Base-by-base conservation (phyloP, 2,329 filamentous ascomycete genomes). In the Calonectria hawksworthii region DNA sequence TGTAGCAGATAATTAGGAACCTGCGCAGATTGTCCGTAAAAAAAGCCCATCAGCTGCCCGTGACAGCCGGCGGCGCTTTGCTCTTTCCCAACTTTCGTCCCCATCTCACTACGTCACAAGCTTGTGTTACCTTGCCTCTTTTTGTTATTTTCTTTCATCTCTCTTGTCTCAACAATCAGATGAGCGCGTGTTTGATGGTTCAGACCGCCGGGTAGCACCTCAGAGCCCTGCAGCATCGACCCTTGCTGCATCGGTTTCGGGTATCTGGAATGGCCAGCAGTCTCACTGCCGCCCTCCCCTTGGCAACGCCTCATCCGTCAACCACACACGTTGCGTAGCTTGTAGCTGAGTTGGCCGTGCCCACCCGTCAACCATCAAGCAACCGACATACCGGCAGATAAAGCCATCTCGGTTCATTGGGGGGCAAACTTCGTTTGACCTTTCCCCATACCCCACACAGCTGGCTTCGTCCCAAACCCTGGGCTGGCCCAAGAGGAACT, bases 231-330 rank as follows among this genome's bases (percentile, higher is more conserved):
- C 41, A 36, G 36, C 36, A 66, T 66, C 23, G 10, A 30, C 23
- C 59, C 16, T 44, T 30, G 59, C 14, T 44, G 59, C 23, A n/a
- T 64, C 30, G 32, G 47, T 54, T 54, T 68, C 65, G 65, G 65
- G 52, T n/a, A 68, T 68, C 65, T 68, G 50, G 47, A 68, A 68
- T 68, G 47, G 30, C 64, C 14, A 38, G 26, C 44, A 51, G 28
- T 66, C 44, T 66, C 30, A 68, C 65, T 13, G 47, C 38, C 50
- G 38, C 32, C 30, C 34, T 36, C 26, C 32, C 34, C 47, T 54
- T 54, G 32, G 47, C 65, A 30, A 51, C 50, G 50, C 65, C 32
- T 68, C 47, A 28, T 54, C 47, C n/a, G 44, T 36, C 32, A 32
- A 38, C 34, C 44, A 23, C 50, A 50, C 65, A 67, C 30, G 23